Conservation (phyloP, 2,329 filamentous ascomycete species). For the Sordariomycetes sp. region DNA sequence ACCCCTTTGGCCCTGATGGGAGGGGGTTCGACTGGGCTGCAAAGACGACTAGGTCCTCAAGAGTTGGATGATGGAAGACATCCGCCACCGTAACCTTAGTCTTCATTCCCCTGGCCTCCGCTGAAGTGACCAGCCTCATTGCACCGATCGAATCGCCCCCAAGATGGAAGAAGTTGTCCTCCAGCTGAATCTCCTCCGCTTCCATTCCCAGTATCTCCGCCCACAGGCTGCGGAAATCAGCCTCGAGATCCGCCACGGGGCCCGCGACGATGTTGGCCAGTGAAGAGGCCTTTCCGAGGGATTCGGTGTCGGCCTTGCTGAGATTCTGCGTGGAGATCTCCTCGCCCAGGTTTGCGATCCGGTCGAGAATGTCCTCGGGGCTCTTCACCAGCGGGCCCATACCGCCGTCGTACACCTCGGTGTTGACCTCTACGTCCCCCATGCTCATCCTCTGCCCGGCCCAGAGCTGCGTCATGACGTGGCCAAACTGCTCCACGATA, state of each 20-base stretch:
- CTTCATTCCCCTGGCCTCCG: conserved; percentile 8
- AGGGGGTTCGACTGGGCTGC: neutral
- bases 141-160: conserved; percentile 23
- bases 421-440: neutral
- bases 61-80: conserved; percentile 25
- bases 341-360: neutral
- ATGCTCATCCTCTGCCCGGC: neutral
- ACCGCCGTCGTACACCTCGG: neutral
- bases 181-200: neutral
- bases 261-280: neutral
- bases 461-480: neutral
- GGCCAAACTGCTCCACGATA: neutral
- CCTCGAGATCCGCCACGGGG: neutral
- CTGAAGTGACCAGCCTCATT: conserved; percentile 7
- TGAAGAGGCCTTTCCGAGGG: no score
- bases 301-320: neutral
- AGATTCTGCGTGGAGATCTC: neutral
- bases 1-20: neutral
- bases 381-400: neutral
- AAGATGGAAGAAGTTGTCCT: conserved; percentile 13
- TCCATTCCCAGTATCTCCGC: neutral
- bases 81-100: conserved; percentile 25
- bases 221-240: neutral
- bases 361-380: neutral
- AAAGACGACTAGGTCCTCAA: neutral